These are phyloP conservation scores for Ophiocordyceps camponoti-rufipedis DNA, from an alignment of 2,329 filamentous ascomycete species.

Conservation along the genomic window DNA sequence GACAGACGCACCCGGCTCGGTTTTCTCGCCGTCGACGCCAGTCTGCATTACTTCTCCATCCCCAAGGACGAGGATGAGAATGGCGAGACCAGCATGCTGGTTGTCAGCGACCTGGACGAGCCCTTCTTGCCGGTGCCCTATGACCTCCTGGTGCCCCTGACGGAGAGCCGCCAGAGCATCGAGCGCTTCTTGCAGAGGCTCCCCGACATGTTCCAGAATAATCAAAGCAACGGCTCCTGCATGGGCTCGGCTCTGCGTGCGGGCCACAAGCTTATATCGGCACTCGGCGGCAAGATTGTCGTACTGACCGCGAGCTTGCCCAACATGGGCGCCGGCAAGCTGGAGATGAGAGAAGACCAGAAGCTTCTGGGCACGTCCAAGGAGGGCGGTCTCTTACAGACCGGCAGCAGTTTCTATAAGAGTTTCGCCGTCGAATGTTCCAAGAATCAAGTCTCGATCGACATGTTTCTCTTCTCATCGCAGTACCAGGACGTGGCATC, in stretches of 20 bases:
- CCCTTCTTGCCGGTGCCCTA: constrained; percentile 89
- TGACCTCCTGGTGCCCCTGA: constrained; percentile 76
- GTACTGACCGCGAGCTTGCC: constrained; percentile 81
- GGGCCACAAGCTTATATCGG: constrained; percentile 88
- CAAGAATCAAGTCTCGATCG: constrained; percentile 95
- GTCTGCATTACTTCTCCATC: constrained; percentile 89
- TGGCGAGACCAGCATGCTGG: constrained; percentile 75
- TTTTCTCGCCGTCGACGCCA: constrained; percentile 89
- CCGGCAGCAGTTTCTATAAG: constrained; percentile 94
- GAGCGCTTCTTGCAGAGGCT: constrained; percentile 82
- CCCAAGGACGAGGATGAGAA: constrained; percentile 75
- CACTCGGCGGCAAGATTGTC: constrained; percentile 85
- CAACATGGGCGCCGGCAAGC: constrained; percentile 74
- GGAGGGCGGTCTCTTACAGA: constrained; percentile 74
- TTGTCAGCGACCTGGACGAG: constrained; percentile 88
- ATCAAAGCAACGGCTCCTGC: constrained; percentile 73
- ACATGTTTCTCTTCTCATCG: constrained; percentile 94
- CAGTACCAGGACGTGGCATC: constrained; percentile 97
- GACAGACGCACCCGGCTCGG: constrained; percentile 82
- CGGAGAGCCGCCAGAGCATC: constrained; percentile 77
- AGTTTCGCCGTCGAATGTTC: constrained; percentile 97
- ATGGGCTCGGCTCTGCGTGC: constrained; percentile 89
- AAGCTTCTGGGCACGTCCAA: constrained; percentile 88
- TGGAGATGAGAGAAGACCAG: constrained; percentile 91
- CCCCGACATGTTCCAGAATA: constrained; percentile 93